Conservation (phyloP, 768 basidiomycete species). For the Tulasnella sp. region DNA sequence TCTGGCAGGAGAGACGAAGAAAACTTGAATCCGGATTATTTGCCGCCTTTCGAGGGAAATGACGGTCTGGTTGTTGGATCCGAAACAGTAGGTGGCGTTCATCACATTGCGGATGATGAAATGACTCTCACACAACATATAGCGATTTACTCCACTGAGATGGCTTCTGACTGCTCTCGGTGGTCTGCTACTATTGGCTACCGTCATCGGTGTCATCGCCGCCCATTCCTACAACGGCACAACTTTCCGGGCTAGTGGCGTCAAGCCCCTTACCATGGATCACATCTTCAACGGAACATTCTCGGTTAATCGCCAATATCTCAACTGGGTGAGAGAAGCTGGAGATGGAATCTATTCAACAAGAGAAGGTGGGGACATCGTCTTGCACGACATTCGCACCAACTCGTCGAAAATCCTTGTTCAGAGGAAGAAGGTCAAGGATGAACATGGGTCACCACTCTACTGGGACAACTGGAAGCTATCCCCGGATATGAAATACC, state of each 20-base stretch:
- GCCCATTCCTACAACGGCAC: slow-evolving; percentile 57
- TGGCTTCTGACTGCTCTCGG: slow-evolving; percentile 49
- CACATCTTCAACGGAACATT: slow-evolving; percentile 93
- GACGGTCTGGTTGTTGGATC: slow-evolving; percentile 18
- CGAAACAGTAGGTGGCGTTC: slow-evolving; percentile 19
- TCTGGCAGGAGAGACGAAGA: slow-evolving; percentile 19
- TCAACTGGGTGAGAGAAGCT: slow-evolving; percentile 91
- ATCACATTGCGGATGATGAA: background rate
- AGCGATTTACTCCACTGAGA: slow-evolving; percentile 28
- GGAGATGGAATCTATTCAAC: slow-evolving; percentile 87
- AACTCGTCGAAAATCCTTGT: slow-evolving; percentile 56
- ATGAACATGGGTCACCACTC: slow-evolving; percentile 45
- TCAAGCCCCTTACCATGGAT: slow-evolving; percentile 66
- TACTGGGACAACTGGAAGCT: slow-evolving; percentile 56
- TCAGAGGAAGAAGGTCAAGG: slow-evolving; percentile 41
- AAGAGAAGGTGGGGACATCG: slow-evolving; percentile 47
- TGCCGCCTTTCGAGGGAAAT: background rate
- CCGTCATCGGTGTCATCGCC: slow-evolving; percentile 62
- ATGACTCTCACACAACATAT: background rate
- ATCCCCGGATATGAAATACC: slow-evolving; percentile 82
- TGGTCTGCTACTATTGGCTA: slow-evolving; percentile 47
- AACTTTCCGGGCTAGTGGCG: slow-evolving; percentile 34
- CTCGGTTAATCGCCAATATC: slow-evolving; percentile 28
- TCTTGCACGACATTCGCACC: slow-evolving; percentile 66
- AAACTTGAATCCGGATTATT: slow-evolving; percentile 16